Evolutionary conservation across 495 filamentous ascomycete genomes (phyloP).

Genomic region (Xylaria palmicola): DNA sequence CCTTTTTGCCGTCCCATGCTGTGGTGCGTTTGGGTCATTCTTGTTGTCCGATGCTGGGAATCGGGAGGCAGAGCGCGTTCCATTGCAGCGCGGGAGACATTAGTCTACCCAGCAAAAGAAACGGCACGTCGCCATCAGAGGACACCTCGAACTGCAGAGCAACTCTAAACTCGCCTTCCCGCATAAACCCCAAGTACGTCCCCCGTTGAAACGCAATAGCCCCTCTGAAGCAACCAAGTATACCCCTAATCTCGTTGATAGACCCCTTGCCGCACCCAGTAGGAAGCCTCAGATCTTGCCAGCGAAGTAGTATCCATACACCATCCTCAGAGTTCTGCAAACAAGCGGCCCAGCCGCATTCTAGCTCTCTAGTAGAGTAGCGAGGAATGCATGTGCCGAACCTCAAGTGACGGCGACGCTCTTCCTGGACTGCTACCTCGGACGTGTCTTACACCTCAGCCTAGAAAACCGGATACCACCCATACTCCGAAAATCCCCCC

Average conservation of each 20-base stretch:
- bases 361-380: neutral
- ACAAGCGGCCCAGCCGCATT: conserved; percentile 3
- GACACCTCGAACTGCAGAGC: neutral
- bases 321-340: neutral
- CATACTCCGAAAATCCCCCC: neutral
- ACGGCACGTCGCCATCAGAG: conserved; percentile 9
- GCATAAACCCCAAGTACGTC: conserved; percentile 6
- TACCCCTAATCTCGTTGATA: conserved; percentile 1
- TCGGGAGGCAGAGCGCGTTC: conserved; percentile 1
- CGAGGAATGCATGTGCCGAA: neutral
- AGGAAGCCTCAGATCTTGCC: neutral
- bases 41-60: conserved; percentile 6
- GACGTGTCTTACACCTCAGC: conserved; percentile 3
- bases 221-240: conserved; percentile 1
- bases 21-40: conserved; percentile 11
- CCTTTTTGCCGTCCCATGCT: neutral
- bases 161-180: conserved; percentile 11
- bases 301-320: conserved; percentile 14
- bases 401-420: neutral
- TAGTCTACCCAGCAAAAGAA: conserved; percentile 4
- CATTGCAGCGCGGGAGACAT: conserved; percentile 10
- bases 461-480: neutral
- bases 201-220: conserved; percentile 1
- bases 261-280: neutral
- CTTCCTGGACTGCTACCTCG: neutral